Conservation (phyloP, 257 asterid genomes). For the Fraxinus cuspidata region DNA sequence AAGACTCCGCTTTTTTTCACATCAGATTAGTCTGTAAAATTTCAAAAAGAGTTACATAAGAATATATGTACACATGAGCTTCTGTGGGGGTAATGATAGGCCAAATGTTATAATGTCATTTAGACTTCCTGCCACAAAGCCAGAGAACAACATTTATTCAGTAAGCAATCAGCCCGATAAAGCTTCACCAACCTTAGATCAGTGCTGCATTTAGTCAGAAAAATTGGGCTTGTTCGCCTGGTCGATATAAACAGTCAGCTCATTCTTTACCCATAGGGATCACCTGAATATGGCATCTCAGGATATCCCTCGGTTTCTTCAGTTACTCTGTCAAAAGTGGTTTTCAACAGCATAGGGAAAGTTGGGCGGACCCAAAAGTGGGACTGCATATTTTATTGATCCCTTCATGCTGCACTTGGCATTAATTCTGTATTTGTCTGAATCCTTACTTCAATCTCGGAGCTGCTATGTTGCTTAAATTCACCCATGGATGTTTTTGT, state of each 20-base stretch:
- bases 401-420: slow-evolving; percentile 57
- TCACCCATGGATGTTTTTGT: slow-evolving; percentile 33
- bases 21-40: neutral
- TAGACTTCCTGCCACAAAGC: slow-evolving; percentile 38
- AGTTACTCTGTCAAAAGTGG: slow-evolving; percentile 12
- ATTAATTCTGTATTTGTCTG: slow-evolving; percentile 55
- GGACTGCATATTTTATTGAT: slow-evolving; percentile 18
- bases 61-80: slow-evolving; percentile 21
- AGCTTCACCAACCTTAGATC: slow-evolving; percentile 19
- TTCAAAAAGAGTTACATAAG: neutral
- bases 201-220: slow-evolving; percentile 9
- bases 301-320: slow-evolving; percentile 14
- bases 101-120: slow-evolving; percentile 20
- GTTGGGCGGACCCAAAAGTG: slow-evolving; percentile 14
- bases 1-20: neutral
- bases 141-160: slow-evolving; percentile 29
- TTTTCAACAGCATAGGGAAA: slow-evolving; percentile 9
- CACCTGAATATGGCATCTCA: slow-evolving; percentile 8
- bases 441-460: slow-evolving; percentile 31
- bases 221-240: slow-evolving; percentile 16
- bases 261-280: slow-evolving; percentile 11
- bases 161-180: slow-evolving; percentile 14
- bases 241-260: slow-evolving; percentile 14
- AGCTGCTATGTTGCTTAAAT: slow-evolving; percentile 38
- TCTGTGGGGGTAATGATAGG: slow-evolving; percentile 18